These are phyloP conservation scores for Malus hybrid DNA, from an alignment of 331 rosid species.

Conservation along the genomic window DNA sequence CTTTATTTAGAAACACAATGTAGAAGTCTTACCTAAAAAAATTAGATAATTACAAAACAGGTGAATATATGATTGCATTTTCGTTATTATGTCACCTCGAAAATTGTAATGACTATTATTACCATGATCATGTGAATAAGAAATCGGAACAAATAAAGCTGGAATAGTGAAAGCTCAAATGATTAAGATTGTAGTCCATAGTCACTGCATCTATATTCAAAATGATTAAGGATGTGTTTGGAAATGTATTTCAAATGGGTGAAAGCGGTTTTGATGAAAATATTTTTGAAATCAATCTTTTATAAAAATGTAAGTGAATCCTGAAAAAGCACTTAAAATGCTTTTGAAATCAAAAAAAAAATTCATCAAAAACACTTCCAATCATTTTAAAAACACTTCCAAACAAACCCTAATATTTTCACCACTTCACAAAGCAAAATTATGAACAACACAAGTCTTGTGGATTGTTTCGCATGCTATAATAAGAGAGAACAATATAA, in stretches of 20 bases:
- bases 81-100: conserved; percentile 24
- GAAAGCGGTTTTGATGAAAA: no score
- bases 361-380: no score
- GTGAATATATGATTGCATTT: conserved; percentile 20
- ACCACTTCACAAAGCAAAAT: neutral
- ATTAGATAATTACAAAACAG: conserved; percentile 11
- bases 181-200: neutral
- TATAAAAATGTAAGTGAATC: no score
- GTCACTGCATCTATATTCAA: neutral
- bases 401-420: no score
- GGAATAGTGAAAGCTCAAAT: conserved; percentile 3
- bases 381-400: no score
- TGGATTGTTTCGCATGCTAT: neutral
- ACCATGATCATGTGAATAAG: conserved; percentile 16
- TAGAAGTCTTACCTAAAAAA: conserved; percentile 2
- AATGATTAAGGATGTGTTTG: neutral
- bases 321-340: fast-evolving
- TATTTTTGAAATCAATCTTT: no score
- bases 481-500: no score
- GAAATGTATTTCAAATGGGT: no score
- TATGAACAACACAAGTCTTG: no score
- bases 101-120: conserved; percentile 21
- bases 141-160: conserved; percentile 19
- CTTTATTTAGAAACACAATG: neutral
- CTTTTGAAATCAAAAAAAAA: no score